Conservation (phyloP, 2,329 filamentous ascomycete genomes). For the Pezicula radicicola region DNA sequence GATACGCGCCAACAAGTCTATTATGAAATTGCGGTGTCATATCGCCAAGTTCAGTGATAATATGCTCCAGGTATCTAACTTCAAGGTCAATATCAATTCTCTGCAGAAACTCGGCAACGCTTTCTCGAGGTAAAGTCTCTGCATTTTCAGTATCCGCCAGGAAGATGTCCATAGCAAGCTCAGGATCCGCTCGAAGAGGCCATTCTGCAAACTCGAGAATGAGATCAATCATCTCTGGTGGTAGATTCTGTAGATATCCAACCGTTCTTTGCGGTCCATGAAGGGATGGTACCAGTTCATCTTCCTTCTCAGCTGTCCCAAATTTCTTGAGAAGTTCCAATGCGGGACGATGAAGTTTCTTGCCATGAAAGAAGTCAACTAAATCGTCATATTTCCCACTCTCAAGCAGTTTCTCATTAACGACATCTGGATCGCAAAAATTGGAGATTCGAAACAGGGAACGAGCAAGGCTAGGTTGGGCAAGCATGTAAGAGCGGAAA, state of each 20-base stretch:
- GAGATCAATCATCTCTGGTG: conserved; percentile 83
- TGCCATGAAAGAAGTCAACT: conserved; percentile 96
- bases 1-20: conserved; percentile 69
- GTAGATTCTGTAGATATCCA: conserved; percentile 83
- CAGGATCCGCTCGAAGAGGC: conserved; percentile 71
- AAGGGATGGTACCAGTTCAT: conserved; percentile 53
- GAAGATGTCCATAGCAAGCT: conserved; percentile 88
- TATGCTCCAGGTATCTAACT: conserved; percentile 82
- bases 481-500: conserved; percentile 94
- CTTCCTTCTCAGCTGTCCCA: conserved; percentile 55
- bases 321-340: conserved; percentile 80
- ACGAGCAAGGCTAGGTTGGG: conserved; percentile 77
- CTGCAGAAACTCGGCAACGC: conserved; percentile 71
- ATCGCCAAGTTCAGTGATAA: conserved; percentile 85
- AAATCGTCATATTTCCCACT: conserved; percentile 87
- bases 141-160: conserved; percentile 92
- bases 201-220: conserved; percentile 90
- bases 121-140: conserved; percentile 77
- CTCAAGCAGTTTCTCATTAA: conserved; percentile 88
- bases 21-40: conserved; percentile 85
- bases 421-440: conserved; percentile 93
- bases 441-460: conserved; percentile 94
- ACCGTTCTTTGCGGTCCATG: conserved; percentile 83
- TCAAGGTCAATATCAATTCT: conserved; percentile 69
- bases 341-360: conserved; percentile 86